Base-by-base conservation (phyloP, 1,139 yeast genomes). In the Blastobotrys buckinghamii region DNA sequence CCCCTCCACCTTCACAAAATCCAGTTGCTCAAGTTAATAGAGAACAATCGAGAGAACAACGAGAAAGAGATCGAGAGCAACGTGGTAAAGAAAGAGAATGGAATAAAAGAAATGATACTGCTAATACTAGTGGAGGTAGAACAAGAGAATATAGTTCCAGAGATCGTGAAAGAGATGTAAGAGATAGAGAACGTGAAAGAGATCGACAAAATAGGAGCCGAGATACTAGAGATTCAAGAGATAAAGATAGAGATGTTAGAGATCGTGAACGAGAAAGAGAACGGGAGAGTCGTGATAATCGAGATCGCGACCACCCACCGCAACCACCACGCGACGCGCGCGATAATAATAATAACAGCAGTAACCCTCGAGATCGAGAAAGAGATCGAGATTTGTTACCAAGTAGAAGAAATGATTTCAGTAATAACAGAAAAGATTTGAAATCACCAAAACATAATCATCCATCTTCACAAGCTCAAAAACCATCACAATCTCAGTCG, bases 141-240 rank as follows among this genome's bases (percentile, higher is more conserved):
- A n/a, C n/a, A n/a, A n/a, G n/a, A n/a, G n/a, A n/a, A n/a, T n/a
- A 29, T 29, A 5, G n/a, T 29, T 3, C 4, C 3, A 12, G 17
- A 35, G 17, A 17, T 12, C 4, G 17, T 6, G 13, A 13, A 5
- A 20, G 37, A 33, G 45, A 34, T 19, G 20, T 16, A 2, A 33
- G 30, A 7, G 50, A 45, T 43, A 29, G 57, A 53, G 42, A 33
- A 45, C 41, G 54, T 7, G 55, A 48, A 30, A 54, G 54, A 5
- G 55, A 53, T 15, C 52, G 53, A 2, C 41, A 22, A 3, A 7
- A 42, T 3, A 40, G 49, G 6, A 50, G 52, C 29, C 39, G 57
- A 45, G 54, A 54, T 44, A 43, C 64, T 47, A 52, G 47, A 45
- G 39, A 56, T n/a, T n/a, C n/a, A n/a, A n/a, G n/a, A n/a, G n/a